Conservation (phyloP, 805 yeast species). For the Lipomyces starkeyi region DNA sequence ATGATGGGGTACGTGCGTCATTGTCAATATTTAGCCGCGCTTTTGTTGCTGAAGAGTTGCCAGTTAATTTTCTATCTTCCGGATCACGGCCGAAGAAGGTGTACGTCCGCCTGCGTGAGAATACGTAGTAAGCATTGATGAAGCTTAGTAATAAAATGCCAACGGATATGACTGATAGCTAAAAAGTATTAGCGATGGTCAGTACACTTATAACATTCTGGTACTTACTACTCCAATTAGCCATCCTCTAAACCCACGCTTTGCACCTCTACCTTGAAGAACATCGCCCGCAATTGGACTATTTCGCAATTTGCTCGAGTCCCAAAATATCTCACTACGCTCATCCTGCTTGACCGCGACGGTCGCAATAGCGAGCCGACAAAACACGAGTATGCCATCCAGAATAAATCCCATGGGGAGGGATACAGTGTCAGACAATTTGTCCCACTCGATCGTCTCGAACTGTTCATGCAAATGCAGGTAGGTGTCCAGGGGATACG, state of each 20-base stretch:
- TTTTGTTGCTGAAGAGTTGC: conserved; percentile 7
- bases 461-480: conserved; percentile 30
- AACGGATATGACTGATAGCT: conserved; percentile 28
- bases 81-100: conserved; percentile 29
- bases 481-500: conserved; percentile 31
- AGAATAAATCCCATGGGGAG: conserved; percentile 25
- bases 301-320: conserved; percentile 13
- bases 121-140: conserved; percentile 26
- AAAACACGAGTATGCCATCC: conserved; percentile 25
- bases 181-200: not conserved
- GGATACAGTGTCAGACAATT: conserved; percentile 25
- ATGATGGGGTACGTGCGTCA: not conserved
- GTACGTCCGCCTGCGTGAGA: conserved; percentile 27
- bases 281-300: conserved; percentile 27
- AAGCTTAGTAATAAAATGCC: conserved; percentile 20
- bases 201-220: not conserved
- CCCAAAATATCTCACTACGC: conserved; percentile 17
- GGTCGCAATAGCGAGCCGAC: conserved; percentile 19
- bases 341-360: conserved; percentile 3
- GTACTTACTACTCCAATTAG: conserved; percentile 4
- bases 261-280: conserved; percentile 13
- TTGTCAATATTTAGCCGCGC: conserved; percentile 9
- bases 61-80: conserved; percentile 20
- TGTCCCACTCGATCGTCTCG: conserved; percentile 33
- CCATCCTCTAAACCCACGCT: conserved; percentile 13